phyloP scores from a whole-genome alignment of 2,329 filamentous ascomycete species.

The Acrodontium crateriforme region DNA sequence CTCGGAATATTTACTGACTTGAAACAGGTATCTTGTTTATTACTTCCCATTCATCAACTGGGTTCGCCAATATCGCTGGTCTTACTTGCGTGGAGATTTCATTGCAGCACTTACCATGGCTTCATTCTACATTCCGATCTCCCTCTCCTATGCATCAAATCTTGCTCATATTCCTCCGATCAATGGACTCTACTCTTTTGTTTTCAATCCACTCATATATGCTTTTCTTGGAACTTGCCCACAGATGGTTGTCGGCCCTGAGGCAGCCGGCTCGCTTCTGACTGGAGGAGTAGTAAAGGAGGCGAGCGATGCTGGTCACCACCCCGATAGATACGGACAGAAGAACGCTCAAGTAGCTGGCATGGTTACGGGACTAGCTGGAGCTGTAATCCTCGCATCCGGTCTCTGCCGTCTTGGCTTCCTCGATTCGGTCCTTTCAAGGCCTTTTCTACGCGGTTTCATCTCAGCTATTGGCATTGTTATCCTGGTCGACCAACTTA shows the following conservation, averaged over 20 bases:
- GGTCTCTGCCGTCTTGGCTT: conserved; percentile 80
- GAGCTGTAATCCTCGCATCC: conserved; percentile 74
- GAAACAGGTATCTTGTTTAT: conserved; percentile 67
- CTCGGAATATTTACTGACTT: not conserved
- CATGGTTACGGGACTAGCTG: conserved; percentile 75
- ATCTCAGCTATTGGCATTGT: conserved; percentile 95
- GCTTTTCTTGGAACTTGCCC: conserved; percentile 83
- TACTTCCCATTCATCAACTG: conserved; percentile 86
- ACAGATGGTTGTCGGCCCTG: conserved; percentile 85
- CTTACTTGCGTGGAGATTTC: conserved; percentile 73
- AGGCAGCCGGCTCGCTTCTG: conserved; percentile 83
- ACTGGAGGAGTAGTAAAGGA: conserved; percentile 75
- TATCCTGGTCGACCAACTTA: conserved; percentile 86
- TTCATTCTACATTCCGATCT: conserved; percentile 98
- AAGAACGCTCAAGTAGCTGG: conserved; percentile 75
- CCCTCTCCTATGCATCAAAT: conserved; percentile 81
- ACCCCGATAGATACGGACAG: conserved; percentile 50
- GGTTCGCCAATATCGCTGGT: conserved; percentile 74
- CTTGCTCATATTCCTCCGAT: conserved; percentile 86
- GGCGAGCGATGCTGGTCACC: conserved; percentile 55
- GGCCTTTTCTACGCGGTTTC: conserved; percentile 85
- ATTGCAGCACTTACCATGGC: conserved; percentile 86
- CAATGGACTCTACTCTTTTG: conserved; percentile 86
- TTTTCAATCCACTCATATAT: conserved; percentile 84
- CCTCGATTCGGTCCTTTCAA: conserved; percentile 82